These are phyloP conservation scores for Boechera divaricarpa DNA, from an alignment of 345 rosid species.

Conservation along the genomic window DNA sequence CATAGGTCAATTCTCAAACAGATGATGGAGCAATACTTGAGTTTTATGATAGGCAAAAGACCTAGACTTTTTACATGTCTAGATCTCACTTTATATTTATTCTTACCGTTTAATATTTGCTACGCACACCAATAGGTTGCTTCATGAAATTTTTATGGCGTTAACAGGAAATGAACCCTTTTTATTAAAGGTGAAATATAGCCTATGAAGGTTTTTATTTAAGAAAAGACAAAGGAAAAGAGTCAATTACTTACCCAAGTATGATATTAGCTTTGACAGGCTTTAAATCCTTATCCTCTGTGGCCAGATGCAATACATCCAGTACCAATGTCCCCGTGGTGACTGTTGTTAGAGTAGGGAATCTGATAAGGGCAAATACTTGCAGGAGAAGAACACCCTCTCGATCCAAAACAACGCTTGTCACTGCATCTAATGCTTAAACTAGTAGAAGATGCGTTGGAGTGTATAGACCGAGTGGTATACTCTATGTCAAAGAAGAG, in stretches of 20 bases:
- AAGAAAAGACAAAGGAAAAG: constrained; percentile 1
- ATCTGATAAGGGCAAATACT: constrained; percentile 65
- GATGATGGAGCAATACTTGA: background rate
- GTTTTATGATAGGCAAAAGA: constrained; percentile 9
- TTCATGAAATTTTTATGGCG: background rate
- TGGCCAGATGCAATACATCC: constrained; percentile 65
- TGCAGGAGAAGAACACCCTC: constrained; percentile 51
- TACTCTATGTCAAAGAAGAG: constrained; percentile 43
- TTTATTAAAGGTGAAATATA: background rate
- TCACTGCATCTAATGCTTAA: constrained; percentile 62
- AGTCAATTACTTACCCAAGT: constrained; percentile 57
- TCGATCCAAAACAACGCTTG: constrained; percentile 50
- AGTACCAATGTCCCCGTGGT: constrained; percentile 62
- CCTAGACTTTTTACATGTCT: constrained; percentile 6
- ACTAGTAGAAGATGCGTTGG: constrained; percentile 68
- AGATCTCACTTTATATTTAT: background rate
- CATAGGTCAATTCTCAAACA: background rate
- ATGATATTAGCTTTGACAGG: constrained; percentile 53
- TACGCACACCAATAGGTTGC: background rate
- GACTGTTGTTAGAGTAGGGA: constrained; percentile 50
- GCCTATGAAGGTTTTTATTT: background rate
- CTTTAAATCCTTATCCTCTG: constrained; percentile 47
- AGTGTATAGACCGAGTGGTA: constrained; percentile 63
- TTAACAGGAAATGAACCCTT: constrained; percentile 10
- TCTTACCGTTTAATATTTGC: too few relatives aligned